Percentiles rank a stretch among this genome's conserved stretches.
Evolutionary conservation across 441 rosid species (phyloP).

Genomic region (Populus trichocarpa): DNA sequence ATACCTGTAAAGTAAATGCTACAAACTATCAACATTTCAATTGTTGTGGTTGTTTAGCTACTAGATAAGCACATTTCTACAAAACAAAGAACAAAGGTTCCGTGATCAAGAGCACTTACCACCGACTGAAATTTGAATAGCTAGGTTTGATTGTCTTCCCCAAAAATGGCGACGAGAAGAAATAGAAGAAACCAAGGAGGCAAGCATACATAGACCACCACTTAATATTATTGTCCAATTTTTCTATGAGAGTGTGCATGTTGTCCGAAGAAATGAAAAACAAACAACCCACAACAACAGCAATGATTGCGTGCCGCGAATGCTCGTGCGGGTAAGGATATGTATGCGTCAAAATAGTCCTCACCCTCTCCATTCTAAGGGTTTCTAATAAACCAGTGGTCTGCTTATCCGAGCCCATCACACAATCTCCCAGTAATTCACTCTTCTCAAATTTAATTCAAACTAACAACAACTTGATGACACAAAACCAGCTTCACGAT

Average conservation of each 20-base stretch:
- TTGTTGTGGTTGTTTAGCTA: background rate
- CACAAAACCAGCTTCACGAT: conserved; percentile 25
- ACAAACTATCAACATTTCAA: background rate
- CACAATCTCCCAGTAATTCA: conserved; percentile 12
- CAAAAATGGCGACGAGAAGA: conserved; percentile 94
- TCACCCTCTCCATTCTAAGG: conserved; percentile 83
- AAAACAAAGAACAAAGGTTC: background rate
- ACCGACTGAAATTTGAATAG: conserved; percentile 92
- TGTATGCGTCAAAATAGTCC: conserved; percentile 77
- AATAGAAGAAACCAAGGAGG: conserved; percentile 94
- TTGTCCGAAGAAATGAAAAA: conserved; percentile 96
- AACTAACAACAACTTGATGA: background rate
- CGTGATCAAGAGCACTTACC: conserved; percentile 46
- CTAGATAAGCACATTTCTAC: background rate
- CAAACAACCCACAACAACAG: conserved; percentile 86
- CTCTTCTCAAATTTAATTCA: background rate
- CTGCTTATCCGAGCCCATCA: conserved; percentile 58
- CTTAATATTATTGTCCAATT: conserved; percentile 77
- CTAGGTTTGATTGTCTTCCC: conserved; percentile 93
- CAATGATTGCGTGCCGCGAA: conserved; percentile 96
- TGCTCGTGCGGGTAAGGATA: conserved; percentile 98
- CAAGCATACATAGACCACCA: conserved; percentile 99
- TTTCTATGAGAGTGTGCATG: conserved; percentile 89
- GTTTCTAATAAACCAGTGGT: conserved; percentile 48
- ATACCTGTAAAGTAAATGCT: conserved; percentile 55